Evolutionary conservation across 1,284 basidiomycete species (phyloP), one percentile per base, ranked within the genome.

Genomic region (Abortiporus biennis): DNA sequence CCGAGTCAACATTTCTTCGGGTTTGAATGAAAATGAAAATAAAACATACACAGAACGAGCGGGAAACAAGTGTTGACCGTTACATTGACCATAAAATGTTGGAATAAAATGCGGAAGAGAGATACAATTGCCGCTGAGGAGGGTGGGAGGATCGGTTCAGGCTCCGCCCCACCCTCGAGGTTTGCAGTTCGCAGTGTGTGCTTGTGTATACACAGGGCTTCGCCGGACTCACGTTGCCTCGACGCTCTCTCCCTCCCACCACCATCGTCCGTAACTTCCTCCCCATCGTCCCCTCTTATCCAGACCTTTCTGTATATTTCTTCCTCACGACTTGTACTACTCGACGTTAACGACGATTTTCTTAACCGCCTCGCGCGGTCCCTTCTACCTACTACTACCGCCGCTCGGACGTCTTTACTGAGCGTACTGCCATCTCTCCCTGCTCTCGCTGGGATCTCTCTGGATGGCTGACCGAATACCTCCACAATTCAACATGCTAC

Each of bases 191-290:
- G 27, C 27, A 29, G 27, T 29, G 27, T 29, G 27, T 29, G 23
- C 38, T 29, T 16, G 49, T 53, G 48, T 51, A 51, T 47, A 47
- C 50, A 49, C 42, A 47, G 49, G 54, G 42, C 48, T 50, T 49
- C 49, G 44, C 51, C 53, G 53, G 51, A 49, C 53, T 53, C 50
- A 53, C 54, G 52, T 54, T 54, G 52, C 51, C 48, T 51, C 51
- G 51, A 45, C 45, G 47, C 47, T 48, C 44, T 49, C 53, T 43
- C 50, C 57, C 53, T 51, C 54, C 56, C 52, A 52, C 53, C 53
- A 56, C 52, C 56, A 56, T 42, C 46, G 39, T 50, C 52, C 49
- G 45, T 44, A 47, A 47, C 47, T 40, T 36, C 49, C 49, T 47
- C 49, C 36, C 39, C 51, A 44, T 42, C 45, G 45, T 33, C 46